A percentile compares a stretch with the other conserved stretches of the same genome.
These are phyloP conservation scores for Pugionium dolabratum DNA, from an alignment of 345 rosid species.

Conservation along the genomic window DNA sequence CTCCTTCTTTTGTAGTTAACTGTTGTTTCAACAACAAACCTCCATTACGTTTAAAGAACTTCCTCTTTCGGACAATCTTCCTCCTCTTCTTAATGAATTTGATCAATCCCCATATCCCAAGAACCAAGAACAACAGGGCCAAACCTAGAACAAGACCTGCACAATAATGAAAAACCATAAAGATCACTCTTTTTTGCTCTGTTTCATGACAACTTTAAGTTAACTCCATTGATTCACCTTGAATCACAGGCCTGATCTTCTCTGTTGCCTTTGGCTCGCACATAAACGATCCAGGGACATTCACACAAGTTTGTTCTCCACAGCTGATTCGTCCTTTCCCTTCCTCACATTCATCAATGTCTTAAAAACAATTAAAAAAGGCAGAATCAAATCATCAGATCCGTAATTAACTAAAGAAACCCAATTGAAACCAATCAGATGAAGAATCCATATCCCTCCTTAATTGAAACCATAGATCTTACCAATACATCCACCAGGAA, in stretches of 20 bases:
- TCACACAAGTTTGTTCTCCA: conserved; percentile 13
- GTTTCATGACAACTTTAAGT: background rate
- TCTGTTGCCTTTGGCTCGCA: conserved; percentile 22
- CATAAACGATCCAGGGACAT: conserved; percentile 11
- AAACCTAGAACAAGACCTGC: conserved; percentile 21
- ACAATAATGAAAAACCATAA: background rate
- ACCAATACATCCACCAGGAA: conserved; percentile 44
- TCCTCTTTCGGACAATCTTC: conserved; percentile 25
- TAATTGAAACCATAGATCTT: background rate
- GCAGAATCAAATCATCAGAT: conserved; percentile 11
- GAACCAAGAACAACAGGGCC: conserved; percentile 27
- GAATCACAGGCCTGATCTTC: conserved; percentile 15
- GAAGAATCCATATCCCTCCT: background rate
- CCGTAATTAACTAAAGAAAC: background rate
- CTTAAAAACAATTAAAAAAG: conserved; percentile 7
- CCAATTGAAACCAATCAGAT: background rate
- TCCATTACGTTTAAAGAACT: conserved; percentile 39
- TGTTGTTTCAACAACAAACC: conserved; percentile 47
- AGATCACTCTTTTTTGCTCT: conserved; percentile 11
- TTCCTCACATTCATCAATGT: conserved; percentile 36
- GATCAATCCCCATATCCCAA: conserved; percentile 29
- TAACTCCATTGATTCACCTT: conserved; percentile 11
- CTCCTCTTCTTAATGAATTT: conserved; percentile 25
- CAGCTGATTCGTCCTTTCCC: conserved; percentile 5
- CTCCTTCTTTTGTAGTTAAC: conserved; percentile 23